Evolutionary conservation across 768 basidiomycete genomes (phyloP).

Genomic region (Galerina sulciceps): DNA sequence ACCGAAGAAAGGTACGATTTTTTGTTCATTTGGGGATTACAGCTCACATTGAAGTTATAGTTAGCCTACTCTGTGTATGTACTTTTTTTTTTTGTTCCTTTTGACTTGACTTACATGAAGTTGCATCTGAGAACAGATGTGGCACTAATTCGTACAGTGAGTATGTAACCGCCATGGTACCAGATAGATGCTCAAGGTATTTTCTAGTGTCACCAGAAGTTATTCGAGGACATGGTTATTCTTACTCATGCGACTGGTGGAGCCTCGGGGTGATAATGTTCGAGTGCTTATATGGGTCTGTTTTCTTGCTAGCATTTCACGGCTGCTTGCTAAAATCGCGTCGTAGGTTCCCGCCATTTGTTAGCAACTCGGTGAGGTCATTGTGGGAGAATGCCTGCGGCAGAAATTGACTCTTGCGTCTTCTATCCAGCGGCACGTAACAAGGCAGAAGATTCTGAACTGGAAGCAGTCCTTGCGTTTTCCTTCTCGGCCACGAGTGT

Average conservation of each 20-base stretch:
- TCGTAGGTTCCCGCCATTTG: slow-evolving; percentile 89
- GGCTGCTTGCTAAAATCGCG: slow-evolving; percentile 10
- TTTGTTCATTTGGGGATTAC: slow-evolving; percentile 18
- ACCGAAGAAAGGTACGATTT: slow-evolving; percentile 77
- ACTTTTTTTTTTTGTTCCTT: slow-evolving; percentile 10
- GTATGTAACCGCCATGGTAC: slow-evolving; percentile 34
- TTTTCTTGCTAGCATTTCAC: slow-evolving; percentile 23
- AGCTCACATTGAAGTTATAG: slow-evolving; percentile 41
- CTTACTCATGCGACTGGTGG: slow-evolving; percentile 98
- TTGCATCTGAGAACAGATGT: slow-evolving; percentile 53
- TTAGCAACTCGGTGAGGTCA: slow-evolving; percentile 82
- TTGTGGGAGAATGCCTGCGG: not conserved
- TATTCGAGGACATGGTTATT: slow-evolving; percentile 89
- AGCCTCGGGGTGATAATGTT: slow-evolving; percentile 96
- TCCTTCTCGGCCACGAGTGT: slow-evolving; percentile 80
- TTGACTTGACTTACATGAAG: slow-evolving; percentile 11
- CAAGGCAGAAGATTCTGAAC: slow-evolving; percentile 95
- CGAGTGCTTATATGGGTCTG: slow-evolving; percentile 90
- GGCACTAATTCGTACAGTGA: slow-evolving; percentile 87
- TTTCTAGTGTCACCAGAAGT: slow-evolving; percentile 86
- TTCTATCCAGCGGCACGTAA: slow-evolving; percentile 77
- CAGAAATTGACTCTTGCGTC: slow-evolving; percentile 15
- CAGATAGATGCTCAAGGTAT: slow-evolving; percentile 23
- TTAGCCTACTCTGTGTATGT: slow-evolving; percentile 89
- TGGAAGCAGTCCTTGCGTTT: slow-evolving; percentile 92